Evolutionary conservation across 768 basidiomycete genomes (phyloP), one percentile per base, ranked within the genome.

Genomic region (Porpolomopsis calyptriformis): DNA sequence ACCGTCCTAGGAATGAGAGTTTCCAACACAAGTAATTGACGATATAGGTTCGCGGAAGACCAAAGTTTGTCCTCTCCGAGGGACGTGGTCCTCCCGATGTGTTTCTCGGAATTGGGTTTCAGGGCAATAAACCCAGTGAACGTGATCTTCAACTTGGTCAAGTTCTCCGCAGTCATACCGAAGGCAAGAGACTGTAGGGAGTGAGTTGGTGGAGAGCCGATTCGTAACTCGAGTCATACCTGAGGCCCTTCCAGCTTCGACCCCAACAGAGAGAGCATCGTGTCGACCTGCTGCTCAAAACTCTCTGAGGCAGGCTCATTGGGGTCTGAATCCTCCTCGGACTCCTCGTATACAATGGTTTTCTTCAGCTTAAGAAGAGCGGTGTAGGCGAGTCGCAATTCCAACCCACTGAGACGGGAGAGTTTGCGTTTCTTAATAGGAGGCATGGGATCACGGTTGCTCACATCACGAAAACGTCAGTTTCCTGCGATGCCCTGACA

Each of bases 341-440:
- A 49, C 48, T 49, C 48, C 41, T 39, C 35, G 37, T 49, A 49
- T 20, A 44, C 43, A 33, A 49, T 44, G 24, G 48, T 25, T 5
- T 9, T 42, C 26, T 49, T 49, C 45, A 53, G 36, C 31, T 53
- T 49, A 2, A 27, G 33, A 46, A 53, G 38, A 40, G 52, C 37
- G 34, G 39, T 44, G 37, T 47, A 47, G 27, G 49, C 49, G 23
- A 44, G 49, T 39, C 44, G 45, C 49, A 52, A 37, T 49, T 52
- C 45, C 48, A 49, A 27, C 31, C 51, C 51, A 43, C 48, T 49
- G 51, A 52, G 51, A 47, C 48, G 40, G 34, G 51, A 52, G 48
- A 49, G 40, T 49, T 52, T 52, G 45, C 44, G 48, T 45, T 47
- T 52, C 45, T 52, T n/a, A n/a, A n/a, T 52, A 43, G 35, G 34